Base-by-base conservation (phyloP, 129 eudicot species). In the Heracleum sosnowskyi region DNA sequence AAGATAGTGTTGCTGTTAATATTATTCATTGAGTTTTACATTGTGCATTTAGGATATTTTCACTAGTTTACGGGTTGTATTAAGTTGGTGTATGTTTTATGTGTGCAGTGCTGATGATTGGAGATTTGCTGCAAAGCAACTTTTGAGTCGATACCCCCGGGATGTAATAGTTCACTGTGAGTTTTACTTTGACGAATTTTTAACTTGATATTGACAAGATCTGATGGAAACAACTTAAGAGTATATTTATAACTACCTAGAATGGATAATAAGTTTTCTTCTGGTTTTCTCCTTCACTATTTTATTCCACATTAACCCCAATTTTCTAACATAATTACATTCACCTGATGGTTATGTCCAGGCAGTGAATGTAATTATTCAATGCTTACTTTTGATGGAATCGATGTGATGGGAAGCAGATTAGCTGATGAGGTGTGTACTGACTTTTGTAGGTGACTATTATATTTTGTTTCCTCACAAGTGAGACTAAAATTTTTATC, bases 341-440 rank as follows among this genome's bases (percentile, higher is more conserved):
- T 84, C 63, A 71, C 77, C 69, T 22, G 37, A 69, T 84, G 73
- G 74, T 74, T 64, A 47, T 76, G 51, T 85, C 76, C 95, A 96
- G 99, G 97, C 81, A 90, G 97, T 85, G 86, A 89, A 83, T 81
- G 92, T 72, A 96, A 96, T 81, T 82, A 89, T 79, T 78, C 95
- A 82, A 80, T 82, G 72, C 77, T 92, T 87, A 96, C 99, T 75
- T 89, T 96, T 82, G 95, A 96, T 76, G 99, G 99, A 22, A 90
- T 96, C 49, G 99, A 96, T 86, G 90, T 96, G 47, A 96, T 92
- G 97, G 99, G 99, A 72, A 88, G 81, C 77, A 84, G 99, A 87
- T 86, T 96, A 87, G 97, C 97, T 28, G 91, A 90, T 51, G 99
- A 96, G 99, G 99, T 96, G 53, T 36, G 86, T 87, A 17, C 78